Evolutionary conservation across 139 green algal species (phyloP).

Genomic region (Chlamydomonas eustigma): DNA sequence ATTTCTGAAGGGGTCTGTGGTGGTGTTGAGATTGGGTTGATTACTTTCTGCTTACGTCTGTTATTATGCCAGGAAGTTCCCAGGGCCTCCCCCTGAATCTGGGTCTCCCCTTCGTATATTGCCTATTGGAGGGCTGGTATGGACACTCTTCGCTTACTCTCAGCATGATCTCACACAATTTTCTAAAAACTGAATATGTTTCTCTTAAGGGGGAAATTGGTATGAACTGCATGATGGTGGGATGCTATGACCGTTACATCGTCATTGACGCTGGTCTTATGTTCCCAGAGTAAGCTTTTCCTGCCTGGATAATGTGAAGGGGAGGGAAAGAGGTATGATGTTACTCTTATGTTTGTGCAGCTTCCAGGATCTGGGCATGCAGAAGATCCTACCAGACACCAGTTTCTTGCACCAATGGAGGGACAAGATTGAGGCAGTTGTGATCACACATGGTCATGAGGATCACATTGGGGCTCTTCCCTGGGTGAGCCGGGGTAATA

Average conservation of each 20-base stretch:
- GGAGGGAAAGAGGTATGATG: no score
- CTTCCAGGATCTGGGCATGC: conserved; percentile 92
- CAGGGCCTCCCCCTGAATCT: conserved; percentile 56
- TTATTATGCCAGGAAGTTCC: conserved; percentile 16
- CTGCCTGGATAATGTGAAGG: no score
- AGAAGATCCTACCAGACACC: conserved; percentile 96
- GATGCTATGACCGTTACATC: conserved; percentile 93
- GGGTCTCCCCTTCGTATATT: conserved; percentile 87
- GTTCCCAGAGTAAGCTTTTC: conserved; percentile 97
- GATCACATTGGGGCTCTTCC: conserved; percentile 96
- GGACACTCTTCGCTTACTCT: no score
- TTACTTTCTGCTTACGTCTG: no score
- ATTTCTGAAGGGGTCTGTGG: no score
- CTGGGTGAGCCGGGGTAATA: conserved; percentile 62
- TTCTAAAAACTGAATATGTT: no score
- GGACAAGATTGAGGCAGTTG: conserved; percentile 95
- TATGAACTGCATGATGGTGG: conserved; percentile 99
- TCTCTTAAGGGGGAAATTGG: conserved; percentile 96
- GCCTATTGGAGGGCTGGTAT: conserved; percentile 80
- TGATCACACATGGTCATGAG: conserved; percentile 97
- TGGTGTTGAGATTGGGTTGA: no score
- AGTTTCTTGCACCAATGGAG: conserved; percentile 89
- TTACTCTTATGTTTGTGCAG: no score
- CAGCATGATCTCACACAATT: no score
- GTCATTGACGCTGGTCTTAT: conserved; percentile 98